A percentile compares a stretch with the other conserved stretches of the same genome.
These are phyloP conservation scores for carrot (Daucus carota) DNA, from an alignment of 129 eudicot genomes.

Conservation along the genomic window DH1_v3.0 NC_030387.2:38068501-38069000, in stretches of 20 bases:
- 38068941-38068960: too few relatives aligned
- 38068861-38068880: too few relatives aligned
- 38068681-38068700: constrained; percentile 14
- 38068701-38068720: constrained; percentile 20
- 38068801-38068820: too few relatives aligned
- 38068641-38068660: constrained; percentile 24
- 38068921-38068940: too few relatives aligned
- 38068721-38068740: constrained; percentile 21
- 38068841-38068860: too few relatives aligned
- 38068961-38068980: too few relatives aligned
- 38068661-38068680: constrained; percentile 15
- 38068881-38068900: too few relatives aligned
- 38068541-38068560: constrained; percentile 37
- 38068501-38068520: constrained; percentile 24
- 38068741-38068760: not conserved
- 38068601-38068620: not conserved
- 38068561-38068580: constrained; percentile 17
- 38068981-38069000: too few relatives aligned
- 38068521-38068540: constrained; percentile 14
- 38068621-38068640: constrained; percentile 2
- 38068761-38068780: too few relatives aligned
- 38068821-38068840: too few relatives aligned
- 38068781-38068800: too few relatives aligned
- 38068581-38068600: not conserved
- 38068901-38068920: too few relatives aligned